Evolutionary conservation across 345 rosid species (phyloP).

Genomic region (Ceriops zippeliana): DNA sequence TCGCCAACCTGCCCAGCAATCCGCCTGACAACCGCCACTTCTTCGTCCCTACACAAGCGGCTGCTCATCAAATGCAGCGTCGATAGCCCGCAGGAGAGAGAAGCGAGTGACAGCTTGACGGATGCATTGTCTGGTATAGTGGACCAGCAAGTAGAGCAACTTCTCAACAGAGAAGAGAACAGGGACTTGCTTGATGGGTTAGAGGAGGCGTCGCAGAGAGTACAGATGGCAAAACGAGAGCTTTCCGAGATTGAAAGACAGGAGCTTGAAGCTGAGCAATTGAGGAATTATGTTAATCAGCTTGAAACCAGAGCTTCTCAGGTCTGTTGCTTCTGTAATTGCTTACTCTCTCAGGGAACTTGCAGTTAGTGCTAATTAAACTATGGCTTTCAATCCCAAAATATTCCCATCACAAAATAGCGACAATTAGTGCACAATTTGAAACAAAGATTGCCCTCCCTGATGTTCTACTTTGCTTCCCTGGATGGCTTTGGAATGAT

Average conservation of each 20-base stretch:
- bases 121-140: conserved; percentile 62
- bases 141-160: conserved; percentile 61
- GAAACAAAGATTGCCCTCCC: no score
- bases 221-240: conserved; percentile 63
- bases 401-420: no score
- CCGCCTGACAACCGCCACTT: conserved; percentile 7
- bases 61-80: conserved; percentile 30
- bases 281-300: conserved; percentile 48
- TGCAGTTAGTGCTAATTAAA: no score
- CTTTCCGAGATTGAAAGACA: conserved; percentile 75
- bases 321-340: conserved; percentile 34
- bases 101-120: conserved; percentile 36
- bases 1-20: conserved; percentile 15
- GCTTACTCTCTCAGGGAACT: not conserved
- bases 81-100: conserved; percentile 26
- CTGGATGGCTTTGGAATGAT: no score
- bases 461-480: no score
- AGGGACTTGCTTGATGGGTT: conserved; percentile 65
- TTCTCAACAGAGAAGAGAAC: conserved; percentile 69
- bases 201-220: conserved; percentile 67
- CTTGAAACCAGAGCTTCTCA: conserved; percentile 66
- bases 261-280: conserved; percentile 52
- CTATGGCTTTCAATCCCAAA: no score
- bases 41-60: conserved; percentile 10
- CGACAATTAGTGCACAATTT: no score